Base-by-base conservation (phyloP, 2,329 filamentous ascomycete species). In the Xylariales sp. region DNA sequence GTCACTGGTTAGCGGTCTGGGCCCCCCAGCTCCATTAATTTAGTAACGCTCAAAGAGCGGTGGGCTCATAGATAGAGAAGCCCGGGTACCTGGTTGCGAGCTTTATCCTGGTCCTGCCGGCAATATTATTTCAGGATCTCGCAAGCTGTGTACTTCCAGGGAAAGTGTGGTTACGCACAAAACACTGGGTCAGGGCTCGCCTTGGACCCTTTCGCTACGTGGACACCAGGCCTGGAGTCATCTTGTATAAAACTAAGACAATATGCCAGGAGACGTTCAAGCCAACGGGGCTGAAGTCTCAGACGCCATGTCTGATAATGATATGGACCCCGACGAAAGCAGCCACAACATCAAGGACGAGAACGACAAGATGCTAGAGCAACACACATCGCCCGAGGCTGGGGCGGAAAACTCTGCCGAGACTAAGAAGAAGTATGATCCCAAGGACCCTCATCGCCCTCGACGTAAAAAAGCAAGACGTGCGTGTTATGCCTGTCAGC, bases 401-500 rank as follows among this genome's bases (percentile, higher is more conserved):
- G 80, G 81, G 73, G 81, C 84, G 71, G 81, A 84, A 71, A 82
- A 80, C 70, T 72, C 78, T 70, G 81, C 81, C 65, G 84, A 87
- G 75, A 79, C 83, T 65, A 89, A 89, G 81, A 92, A 91, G 81
- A 91, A 90, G 81, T 86, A 90, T 79, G 86, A 93, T 82, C 89
- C 94, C 64, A 98, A 98, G 81, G 96, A 99, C 79, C 94, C 95
- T 64, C 86, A 91, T 76, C 89, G 96, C 68, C 95, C 96, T 18
- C 87, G 94, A 74, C 89, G 96, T 76, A 99, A 98, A 85, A 99
- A 99, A 86, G 96, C 96, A 45, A 89, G 95, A 74, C 88, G 96
- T 80, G 96, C 96, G 65, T 99, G 96, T 81, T 97, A 92, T 87
- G 95, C 96, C 71, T 99, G 96, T 81, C 96, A 99, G 83, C 88